phyloP scores from a whole-genome alignment of 805 yeast species.

The Metschnikowia bowlesiae region DNA sequence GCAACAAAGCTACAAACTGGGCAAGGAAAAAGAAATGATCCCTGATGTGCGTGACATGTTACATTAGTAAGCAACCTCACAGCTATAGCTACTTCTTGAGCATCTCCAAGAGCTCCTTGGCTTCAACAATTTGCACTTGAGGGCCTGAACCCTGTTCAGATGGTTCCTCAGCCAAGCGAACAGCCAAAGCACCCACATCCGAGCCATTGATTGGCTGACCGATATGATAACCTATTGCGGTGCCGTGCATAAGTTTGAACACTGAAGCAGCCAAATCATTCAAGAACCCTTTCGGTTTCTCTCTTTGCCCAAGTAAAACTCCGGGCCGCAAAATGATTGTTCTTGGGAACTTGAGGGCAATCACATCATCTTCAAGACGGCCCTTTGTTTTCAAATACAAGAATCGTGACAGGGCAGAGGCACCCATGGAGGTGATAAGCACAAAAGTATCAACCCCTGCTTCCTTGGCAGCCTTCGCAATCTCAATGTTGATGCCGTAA shows the following conservation, averaged over 20 bases:
- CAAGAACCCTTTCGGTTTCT: slow-evolving; percentile 15
- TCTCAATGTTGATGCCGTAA: slow-evolving; percentile 60
- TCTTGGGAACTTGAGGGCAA: slow-evolving; percentile 59
- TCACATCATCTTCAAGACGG: slow-evolving; percentile 63
- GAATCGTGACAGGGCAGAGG: slow-evolving; percentile 51
- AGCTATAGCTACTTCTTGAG: not conserved
- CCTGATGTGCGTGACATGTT: not conserved
- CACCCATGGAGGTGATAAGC: slow-evolving; percentile 64
- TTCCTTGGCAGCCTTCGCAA: slow-evolving; percentile 70
- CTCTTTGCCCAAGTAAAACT: slow-evolving; percentile 59
- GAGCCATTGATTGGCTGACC: slow-evolving; percentile 51
- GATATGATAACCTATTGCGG: slow-evolving; percentile 11
- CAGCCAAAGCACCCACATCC: slow-evolving; percentile 61
- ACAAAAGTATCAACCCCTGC: slow-evolving; percentile 66
- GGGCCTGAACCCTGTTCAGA: slow-evolving; percentile 13
- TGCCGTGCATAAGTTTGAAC: slow-evolving; percentile 22
- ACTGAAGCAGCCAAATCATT: slow-evolving; percentile 29
- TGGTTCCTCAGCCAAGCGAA: slow-evolving; percentile 32
- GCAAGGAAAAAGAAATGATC: not conserved
- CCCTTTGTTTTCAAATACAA: slow-evolving; percentile 71
- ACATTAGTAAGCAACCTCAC: not conserved
- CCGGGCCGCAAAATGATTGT: slow-evolving; percentile 82
- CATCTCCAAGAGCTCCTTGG: slow-evolving; percentile 17
- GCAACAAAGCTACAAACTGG: not conserved
- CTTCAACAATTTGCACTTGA: slow-evolving; percentile 20